Evolutionary conservation across 2,329 filamentous ascomycete species (phyloP).

Genomic region (Diaporthe helianthi): DNA sequence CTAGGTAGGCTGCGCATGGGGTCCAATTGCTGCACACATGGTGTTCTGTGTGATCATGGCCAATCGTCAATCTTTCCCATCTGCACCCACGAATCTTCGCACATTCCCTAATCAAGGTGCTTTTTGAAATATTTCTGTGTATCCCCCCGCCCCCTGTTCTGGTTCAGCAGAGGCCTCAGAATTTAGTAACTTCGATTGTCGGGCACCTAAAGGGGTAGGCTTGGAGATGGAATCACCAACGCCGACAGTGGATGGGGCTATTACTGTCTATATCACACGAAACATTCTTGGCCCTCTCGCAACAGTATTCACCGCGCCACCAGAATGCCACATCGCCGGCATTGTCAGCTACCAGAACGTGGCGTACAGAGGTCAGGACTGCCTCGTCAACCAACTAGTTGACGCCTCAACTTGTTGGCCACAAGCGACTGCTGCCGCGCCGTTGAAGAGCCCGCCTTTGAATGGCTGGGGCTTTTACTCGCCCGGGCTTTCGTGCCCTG

Average conservation of each 20-base stretch:
- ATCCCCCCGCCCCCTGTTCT: too few relatives aligned
- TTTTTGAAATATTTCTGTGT: neutral
- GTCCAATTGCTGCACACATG: neutral
- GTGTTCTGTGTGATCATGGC: neutral
- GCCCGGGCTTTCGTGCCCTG: conserved; percentile 4
- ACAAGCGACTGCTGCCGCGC: neutral
- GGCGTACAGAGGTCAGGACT: neutral
- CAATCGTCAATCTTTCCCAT: neutral
- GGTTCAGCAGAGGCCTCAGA: neutral
- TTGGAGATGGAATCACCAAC: neutral
- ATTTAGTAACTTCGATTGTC: neutral
- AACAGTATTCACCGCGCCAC: conserved; percentile 10
- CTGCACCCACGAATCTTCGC: too few relatives aligned
- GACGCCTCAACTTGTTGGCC: conserved; percentile 11
- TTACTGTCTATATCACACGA: neutral
- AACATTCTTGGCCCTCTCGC: conserved; percentile 10
- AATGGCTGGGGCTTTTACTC: conserved; percentile 16
- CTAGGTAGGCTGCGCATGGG: neutral
- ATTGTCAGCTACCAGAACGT: neutral
- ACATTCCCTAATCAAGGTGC: too few relatives aligned
- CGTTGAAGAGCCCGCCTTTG: neutral
- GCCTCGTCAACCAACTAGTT: neutral
- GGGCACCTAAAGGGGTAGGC: neutral
- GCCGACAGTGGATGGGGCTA: neutral
- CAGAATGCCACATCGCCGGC: neutral